These are phyloP conservation scores for Helichrysum umbraculigerum DNA, from an alignment of 129 eudicot species.

Conservation along the genomic window DNA sequence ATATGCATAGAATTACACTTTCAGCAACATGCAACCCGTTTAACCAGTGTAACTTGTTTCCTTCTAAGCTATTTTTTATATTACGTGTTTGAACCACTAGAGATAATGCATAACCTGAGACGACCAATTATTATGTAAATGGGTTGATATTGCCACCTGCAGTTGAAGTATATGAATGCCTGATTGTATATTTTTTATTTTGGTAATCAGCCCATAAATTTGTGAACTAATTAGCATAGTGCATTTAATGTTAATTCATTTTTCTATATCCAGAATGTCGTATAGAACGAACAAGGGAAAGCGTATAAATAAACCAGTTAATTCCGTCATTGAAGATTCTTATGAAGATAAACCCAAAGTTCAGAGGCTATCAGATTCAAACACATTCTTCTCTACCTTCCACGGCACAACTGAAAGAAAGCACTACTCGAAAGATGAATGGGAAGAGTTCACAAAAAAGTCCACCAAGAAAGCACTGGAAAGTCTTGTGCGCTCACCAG, in stretches of 20 bases:
- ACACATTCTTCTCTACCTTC: conserved; percentile 73
- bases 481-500: conserved; percentile 82
- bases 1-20: background rate
- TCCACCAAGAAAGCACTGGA: conserved; percentile 83
- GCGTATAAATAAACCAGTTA: background rate
- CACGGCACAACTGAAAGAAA: conserved; percentile 61
- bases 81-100: background rate
- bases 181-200: background rate
- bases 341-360: conserved; percentile 16
- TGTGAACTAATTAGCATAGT: background rate
- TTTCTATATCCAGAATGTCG: background rate
- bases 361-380: conserved; percentile 41
- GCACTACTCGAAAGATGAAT: conserved; percentile 67
- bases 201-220: background rate
- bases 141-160: background rate
- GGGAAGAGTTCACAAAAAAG: conserved; percentile 66
- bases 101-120: background rate
- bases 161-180: background rate
- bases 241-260: background rate
- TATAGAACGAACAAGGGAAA: conserved; percentile 4
- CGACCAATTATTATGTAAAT: background rate
- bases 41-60: background rate
- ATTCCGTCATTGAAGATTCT: background rate
- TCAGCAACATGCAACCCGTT: background rate
- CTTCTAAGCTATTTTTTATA: background rate